phyloP scores from a whole-genome alignment of 2,329 filamentous ascomycete species.

The Fusarium dlaminii region DNA sequence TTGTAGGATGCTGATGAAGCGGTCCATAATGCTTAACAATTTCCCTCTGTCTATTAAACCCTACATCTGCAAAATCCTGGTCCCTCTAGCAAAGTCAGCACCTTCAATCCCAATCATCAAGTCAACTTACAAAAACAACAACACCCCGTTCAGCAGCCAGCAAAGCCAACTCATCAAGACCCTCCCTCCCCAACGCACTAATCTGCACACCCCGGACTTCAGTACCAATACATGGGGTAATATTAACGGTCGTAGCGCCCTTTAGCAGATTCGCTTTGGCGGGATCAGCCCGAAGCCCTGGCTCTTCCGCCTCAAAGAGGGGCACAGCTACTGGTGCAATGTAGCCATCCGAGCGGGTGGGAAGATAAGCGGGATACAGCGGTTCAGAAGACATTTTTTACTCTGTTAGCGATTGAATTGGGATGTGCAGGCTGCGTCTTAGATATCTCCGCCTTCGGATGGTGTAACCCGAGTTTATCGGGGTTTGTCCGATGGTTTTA shows the following conservation, averaged over 20 bases:
- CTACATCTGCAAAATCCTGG: constrained; percentile 46
- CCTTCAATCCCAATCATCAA: accelerated
- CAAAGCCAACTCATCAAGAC: constrained; percentile 45
- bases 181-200: constrained; percentile 34
- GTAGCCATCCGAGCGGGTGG: constrained; percentile 47
- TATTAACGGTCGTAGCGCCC: constrained; percentile 29
- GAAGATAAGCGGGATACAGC: constrained; percentile 47
- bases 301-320: constrained; percentile 44
- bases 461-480: constrained; percentile 3
- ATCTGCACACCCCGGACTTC: constrained; percentile 46
- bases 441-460: constrained; percentile 20
- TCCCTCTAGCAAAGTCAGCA: constrained; percentile 37
- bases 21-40: constrained; percentile 46
- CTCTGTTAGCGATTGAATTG: no score
- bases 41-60: constrained; percentile 44
- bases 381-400: constrained; percentile 29
- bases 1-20: constrained; percentile 45
- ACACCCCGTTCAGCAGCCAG: constrained; percentile 46
- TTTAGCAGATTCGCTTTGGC: constrained; percentile 35
- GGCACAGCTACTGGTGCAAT: constrained; percentile 36
- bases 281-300: constrained; percentile 44
- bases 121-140: constrained; percentile 43
- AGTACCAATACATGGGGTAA: constrained; percentile 44
- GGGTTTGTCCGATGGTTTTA: constrained; percentile 16
- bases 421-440: not conserved